These are phyloP conservation scores for Hordeum vulgare DNA, from an alignment of 176 grass and related monocot species.

Conservation along the genomic window DNA sequence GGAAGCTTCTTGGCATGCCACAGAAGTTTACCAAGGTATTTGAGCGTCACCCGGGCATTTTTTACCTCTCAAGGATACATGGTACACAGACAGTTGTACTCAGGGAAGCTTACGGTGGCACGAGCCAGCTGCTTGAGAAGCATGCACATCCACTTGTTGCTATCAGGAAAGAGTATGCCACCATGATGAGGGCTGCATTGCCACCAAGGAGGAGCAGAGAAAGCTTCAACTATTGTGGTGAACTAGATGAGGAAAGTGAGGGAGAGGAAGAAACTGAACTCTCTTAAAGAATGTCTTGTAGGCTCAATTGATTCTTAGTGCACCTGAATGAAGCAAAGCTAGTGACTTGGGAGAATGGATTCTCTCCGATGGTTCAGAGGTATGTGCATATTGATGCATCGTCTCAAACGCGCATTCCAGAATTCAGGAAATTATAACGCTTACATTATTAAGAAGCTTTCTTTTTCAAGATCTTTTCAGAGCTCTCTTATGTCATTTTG, in stretches of 20 bases:
- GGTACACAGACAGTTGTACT: conserved; percentile 62
- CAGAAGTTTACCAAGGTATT: conserved; percentile 95
- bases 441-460: not conserved
- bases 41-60: conserved; percentile 43
- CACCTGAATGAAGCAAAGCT: not conserved
- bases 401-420: not conserved
- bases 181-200: conserved; percentile 36
- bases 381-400: not conserved
- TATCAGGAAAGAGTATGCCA: conserved; percentile 60
- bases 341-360: not conserved
- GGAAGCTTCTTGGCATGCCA: conserved; percentile 58
- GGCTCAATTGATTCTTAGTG: not conserved
- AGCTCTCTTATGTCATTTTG: too few relatives aligned
- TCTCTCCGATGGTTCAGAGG: conserved; percentile 7
- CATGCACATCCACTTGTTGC: conserved; percentile 46
- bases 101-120: conserved; percentile 56
- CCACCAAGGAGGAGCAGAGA: conserved; percentile 20
- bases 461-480: too few relatives aligned
- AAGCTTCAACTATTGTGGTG: not conserved
- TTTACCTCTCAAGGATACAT: conserved; percentile 32
- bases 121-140: conserved; percentile 34
- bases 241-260: conserved; percentile 9
- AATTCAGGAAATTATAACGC: not conserved
- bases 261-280: conserved; percentile 8
- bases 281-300: conserved; percentile 9